Evolutionary conservation across 192 early-diverging fungal species (phyloP).

Genomic region (Backusella westeae): DNA sequence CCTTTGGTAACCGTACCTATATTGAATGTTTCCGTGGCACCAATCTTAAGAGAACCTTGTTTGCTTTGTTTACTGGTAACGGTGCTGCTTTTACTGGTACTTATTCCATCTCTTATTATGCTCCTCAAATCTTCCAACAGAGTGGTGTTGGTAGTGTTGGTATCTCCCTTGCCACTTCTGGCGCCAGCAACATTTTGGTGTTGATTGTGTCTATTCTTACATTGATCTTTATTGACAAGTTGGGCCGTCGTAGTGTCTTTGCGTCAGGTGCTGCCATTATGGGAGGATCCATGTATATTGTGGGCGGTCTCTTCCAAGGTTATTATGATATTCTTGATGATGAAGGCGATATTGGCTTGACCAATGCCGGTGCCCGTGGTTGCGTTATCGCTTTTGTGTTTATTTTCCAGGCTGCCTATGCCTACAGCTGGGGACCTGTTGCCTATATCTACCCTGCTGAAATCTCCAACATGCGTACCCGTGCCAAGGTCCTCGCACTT

Average conservation of each 20-base stretch:
- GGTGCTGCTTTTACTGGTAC: conserved; percentile 35
- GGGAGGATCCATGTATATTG: conserved; percentile 61
- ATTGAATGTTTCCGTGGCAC: conserved; percentile 54
- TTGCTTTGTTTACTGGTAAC: conserved; percentile 58
- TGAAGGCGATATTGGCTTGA: conserved; percentile 13
- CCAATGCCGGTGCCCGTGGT: conserved; percentile 12
- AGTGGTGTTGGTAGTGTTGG: conserved; percentile 23
- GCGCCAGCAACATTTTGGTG: conserved; percentile 24
- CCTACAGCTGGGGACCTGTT: conserved; percentile 32
- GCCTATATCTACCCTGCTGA: conserved; percentile 36
- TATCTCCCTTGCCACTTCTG: conserved; percentile 34
- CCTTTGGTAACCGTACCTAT: conserved; percentile 60
- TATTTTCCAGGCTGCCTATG: conserved; percentile 35
- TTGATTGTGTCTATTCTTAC: conserved; percentile 31
- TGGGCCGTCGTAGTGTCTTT: conserved; percentile 79
- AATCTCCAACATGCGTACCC: conserved; percentile 35
- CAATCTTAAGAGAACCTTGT: conserved; percentile 57
- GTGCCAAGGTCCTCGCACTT: conserved; percentile 29
- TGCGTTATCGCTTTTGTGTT: conserved; percentile 34
- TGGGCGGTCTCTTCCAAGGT: conserved; percentile 44
- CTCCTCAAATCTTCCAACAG: conserved; percentile 36
- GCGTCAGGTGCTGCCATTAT: conserved; percentile 68
- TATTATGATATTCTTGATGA: conserved; percentile 14
- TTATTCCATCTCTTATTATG: conserved; percentile 34
- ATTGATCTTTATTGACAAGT: conserved; percentile 65